Evolutionary conservation across 306 rosid genomes (phyloP).

Genomic region (Lotus japonicus): DNA sequence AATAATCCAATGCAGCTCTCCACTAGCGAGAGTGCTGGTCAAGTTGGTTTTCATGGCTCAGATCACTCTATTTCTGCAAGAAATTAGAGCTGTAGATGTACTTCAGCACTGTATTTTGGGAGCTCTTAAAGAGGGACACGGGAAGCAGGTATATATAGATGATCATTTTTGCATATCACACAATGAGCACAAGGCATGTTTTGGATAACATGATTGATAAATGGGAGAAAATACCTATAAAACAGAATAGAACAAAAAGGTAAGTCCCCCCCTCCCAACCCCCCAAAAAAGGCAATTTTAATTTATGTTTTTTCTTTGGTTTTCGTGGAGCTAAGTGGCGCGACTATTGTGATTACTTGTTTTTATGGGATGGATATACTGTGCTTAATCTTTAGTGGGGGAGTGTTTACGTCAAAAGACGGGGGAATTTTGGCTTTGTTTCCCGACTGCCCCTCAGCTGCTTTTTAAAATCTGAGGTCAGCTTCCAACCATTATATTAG

Average conservation of each 20-base stretch:
- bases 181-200: conserved; percentile 23
- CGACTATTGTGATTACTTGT: conserved; percentile 29
- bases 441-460: conserved; percentile 48
- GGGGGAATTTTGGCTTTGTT: conserved; percentile 41
- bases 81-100: conserved; percentile 45
- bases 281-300: not conserved
- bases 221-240: conserved; percentile 22
- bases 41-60: conserved; percentile 31
- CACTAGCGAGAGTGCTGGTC: conserved; percentile 27
- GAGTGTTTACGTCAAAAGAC: conserved; percentile 26
- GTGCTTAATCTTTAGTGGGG: conserved; percentile 15
- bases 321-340: conserved; percentile 32
- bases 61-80: conserved; percentile 41
- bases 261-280: not conserved
- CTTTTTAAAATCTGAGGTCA: conserved; percentile 53
- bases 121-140: conserved; percentile 11
- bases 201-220: conserved; percentile 24
- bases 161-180: conserved; percentile 29
- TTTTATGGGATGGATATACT: conserved; percentile 26
- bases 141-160: conserved; percentile 21
- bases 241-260: conserved; percentile 11
- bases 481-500: conserved; percentile 21
- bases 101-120: conserved; percentile 16
- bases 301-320: conserved; percentile 1
- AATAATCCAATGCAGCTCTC: conserved; percentile 30